Percentiles rank a stretch among this genome's conserved stretches.
These are phyloP conservation scores for Tolypocladium sp. DNA, from an alignment of 2,329 filamentous ascomycete species.

Conservation along the genomic window DNA sequence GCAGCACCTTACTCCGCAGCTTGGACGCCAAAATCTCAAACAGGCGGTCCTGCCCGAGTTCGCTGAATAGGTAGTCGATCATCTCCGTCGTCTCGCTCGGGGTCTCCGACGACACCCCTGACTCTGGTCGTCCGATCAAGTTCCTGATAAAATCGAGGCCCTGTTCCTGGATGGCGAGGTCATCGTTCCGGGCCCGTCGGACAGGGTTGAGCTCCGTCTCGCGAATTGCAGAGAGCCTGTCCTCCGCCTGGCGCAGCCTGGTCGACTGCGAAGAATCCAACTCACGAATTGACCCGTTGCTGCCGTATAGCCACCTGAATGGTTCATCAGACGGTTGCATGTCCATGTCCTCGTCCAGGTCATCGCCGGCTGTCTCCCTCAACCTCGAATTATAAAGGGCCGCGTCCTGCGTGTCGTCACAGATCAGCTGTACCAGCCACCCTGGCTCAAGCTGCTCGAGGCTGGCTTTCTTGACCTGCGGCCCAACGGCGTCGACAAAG, in stretches of 20 bases:
- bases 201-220: constrained; percentile 61
- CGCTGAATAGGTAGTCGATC: constrained; percentile 74
- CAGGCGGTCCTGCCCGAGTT: constrained; percentile 66
- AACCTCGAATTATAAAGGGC: constrained; percentile 30
- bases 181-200: constrained; percentile 63
- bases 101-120: constrained; percentile 40
- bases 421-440: constrained; percentile 75
- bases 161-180: constrained; percentile 83
- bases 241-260: constrained; percentile 39
- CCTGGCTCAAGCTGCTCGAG: constrained; percentile 67
- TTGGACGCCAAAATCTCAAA: constrained; percentile 77
- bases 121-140: constrained; percentile 56
- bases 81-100: constrained; percentile 53
- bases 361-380: constrained; percentile 21
- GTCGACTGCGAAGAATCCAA: constrained; percentile 27
- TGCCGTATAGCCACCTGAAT: constrained; percentile 24
- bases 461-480: constrained; percentile 66
- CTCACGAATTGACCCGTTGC: constrained; percentile 20
- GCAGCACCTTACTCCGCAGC: constrained; percentile 52
- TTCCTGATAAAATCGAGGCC: constrained; percentile 85
- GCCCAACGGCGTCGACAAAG: constrained; percentile 63
- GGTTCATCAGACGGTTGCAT: constrained; percentile 40
- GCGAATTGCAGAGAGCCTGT: constrained; percentile 40
- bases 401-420: constrained; percentile 48
- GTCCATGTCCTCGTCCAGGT: constrained; percentile 50